A percentile compares a stretch with the other conserved stretches of the same genome.
Evolutionary conservation across 2,329 filamentous ascomycete species (phyloP).

Genomic region (Neoarthrinium moseri): DNA sequence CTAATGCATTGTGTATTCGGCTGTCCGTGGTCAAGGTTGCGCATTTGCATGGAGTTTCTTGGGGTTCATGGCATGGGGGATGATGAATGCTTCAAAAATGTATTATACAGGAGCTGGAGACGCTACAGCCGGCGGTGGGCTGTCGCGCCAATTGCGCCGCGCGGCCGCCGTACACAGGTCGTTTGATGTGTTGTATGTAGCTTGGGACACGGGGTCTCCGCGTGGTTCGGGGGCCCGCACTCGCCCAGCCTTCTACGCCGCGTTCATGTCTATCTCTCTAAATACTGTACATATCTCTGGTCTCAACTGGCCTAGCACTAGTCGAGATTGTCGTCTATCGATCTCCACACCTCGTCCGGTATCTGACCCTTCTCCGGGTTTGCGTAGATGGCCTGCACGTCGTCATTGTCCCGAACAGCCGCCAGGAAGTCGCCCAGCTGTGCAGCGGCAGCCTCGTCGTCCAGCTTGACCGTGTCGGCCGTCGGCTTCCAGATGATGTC

Average conservation of each 20-base stretch:
- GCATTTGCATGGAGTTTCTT: background rate
- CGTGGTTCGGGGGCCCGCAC: too few species aligned
- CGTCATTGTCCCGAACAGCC: constrained; percentile 63
- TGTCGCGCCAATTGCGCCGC: too few species aligned
- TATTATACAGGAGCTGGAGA: background rate
- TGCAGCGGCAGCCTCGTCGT: constrained; percentile 53
- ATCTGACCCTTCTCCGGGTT: constrained; percentile 59
- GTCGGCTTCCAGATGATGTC: constrained; percentile 87
- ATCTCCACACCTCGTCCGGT: constrained; percentile 53
- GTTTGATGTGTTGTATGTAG: too few species aligned
- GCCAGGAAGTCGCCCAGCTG: constrained; percentile 60
- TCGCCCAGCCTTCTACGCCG: too few species aligned
- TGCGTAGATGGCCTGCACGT: constrained; percentile 76
- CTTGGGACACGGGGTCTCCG: too few species aligned
- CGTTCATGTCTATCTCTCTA: constrained; percentile 13
- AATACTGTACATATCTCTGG: constrained; percentile 13
- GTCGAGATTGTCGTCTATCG: constrained; percentile 52
- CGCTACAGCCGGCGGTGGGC: too few species aligned
- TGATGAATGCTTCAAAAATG: too few species aligned
- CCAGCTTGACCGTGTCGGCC: constrained; percentile 67
- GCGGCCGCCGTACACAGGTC: too few species aligned
- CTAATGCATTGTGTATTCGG: too few species aligned
- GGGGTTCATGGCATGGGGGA: too few species aligned
- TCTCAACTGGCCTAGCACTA: constrained; percentile 4
- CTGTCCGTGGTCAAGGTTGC: too few species aligned